Conservation (phyloP, 345 rosid genomes). For the Brassica incana region DNA sequence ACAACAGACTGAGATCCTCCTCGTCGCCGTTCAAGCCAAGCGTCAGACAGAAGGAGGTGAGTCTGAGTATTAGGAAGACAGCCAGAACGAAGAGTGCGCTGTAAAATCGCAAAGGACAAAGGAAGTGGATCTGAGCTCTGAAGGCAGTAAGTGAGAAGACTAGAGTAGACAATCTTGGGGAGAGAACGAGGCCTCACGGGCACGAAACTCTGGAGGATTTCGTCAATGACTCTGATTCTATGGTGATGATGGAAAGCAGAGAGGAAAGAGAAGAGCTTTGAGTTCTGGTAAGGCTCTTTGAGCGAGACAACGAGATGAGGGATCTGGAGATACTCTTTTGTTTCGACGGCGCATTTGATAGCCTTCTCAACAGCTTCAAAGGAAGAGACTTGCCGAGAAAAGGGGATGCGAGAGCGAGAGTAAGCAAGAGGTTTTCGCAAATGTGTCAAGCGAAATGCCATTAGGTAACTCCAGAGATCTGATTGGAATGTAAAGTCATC, state of each 20-base stretch:
- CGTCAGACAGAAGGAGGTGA: slow-evolving; percentile 56
- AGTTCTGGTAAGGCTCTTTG: slow-evolving; percentile 40
- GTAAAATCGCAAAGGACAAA: slow-evolving; percentile 65
- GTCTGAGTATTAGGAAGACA: slow-evolving; percentile 62
- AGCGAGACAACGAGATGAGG: slow-evolving; percentile 60
- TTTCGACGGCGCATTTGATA: slow-evolving; percentile 55
- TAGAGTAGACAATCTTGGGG: slow-evolving; percentile 49
- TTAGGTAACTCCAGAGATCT: slow-evolving; percentile 8
- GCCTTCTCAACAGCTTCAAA: slow-evolving; percentile 49
- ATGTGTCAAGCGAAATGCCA: slow-evolving; percentile 36
- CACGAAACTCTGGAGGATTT: slow-evolving; percentile 60
- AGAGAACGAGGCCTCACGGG: slow-evolving; percentile 60
- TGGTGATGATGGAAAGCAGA: slow-evolving; percentile 45
- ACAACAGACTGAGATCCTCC: slow-evolving; percentile 42
- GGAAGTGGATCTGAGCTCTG: slow-evolving; percentile 63
- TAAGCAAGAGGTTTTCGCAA: slow-evolving; percentile 29
- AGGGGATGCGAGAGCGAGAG: slow-evolving; percentile 22
- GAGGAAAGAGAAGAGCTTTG: slow-evolving; percentile 68
- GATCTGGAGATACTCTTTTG: slow-evolving; percentile 56
- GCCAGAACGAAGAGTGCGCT: slow-evolving; percentile 76
- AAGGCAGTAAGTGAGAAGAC: slow-evolving; percentile 67
- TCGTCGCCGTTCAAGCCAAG: slow-evolving; percentile 53
- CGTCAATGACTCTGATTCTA: slow-evolving; percentile 58
- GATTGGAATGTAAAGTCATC: background rate
- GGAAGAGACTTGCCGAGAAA: slow-evolving; percentile 41